phyloP scores from a whole-genome alignment of 345 rosid genomes.

The Arabidopsis suecica region DNA sequence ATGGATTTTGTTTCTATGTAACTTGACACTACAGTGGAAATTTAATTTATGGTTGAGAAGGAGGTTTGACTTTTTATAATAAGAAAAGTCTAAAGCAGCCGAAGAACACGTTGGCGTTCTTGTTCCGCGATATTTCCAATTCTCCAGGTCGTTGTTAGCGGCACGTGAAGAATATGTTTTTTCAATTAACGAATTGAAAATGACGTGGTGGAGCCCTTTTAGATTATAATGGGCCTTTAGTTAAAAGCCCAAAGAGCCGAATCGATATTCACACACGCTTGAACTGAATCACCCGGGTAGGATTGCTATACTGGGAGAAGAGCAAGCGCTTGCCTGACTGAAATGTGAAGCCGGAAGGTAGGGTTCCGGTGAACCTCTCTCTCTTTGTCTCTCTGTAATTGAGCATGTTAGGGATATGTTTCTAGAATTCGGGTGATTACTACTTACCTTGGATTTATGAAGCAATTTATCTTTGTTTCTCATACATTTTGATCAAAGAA shows the following conservation, averaged over 20 bases:
- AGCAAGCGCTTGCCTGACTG: too few relatives aligned
- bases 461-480: too few relatives aligned
- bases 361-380: too few relatives aligned
- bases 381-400: too few relatives aligned
- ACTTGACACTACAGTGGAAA: background rate
- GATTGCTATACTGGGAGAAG: background rate
- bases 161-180: conserved; percentile 29
- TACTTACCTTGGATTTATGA: too few relatives aligned
- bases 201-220: background rate
- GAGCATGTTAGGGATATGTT: too few relatives aligned
- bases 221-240: background rate
- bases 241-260: background rate
- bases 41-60: background rate
- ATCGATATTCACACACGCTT: background rate
- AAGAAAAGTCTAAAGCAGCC: background rate
- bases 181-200: background rate
- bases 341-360: too few relatives aligned
- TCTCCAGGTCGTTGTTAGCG: background rate
- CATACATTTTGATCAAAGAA: too few relatives aligned
- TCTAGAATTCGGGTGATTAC: too few relatives aligned
- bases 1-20: conserved; percentile 21
- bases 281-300: background rate
- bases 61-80: conserved; percentile 22
- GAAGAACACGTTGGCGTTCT: background rate
- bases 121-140: conserved; percentile 23